Evolutionary conservation across 805 yeast species (phyloP).

Genomic region (Candida ortonii): DNA sequence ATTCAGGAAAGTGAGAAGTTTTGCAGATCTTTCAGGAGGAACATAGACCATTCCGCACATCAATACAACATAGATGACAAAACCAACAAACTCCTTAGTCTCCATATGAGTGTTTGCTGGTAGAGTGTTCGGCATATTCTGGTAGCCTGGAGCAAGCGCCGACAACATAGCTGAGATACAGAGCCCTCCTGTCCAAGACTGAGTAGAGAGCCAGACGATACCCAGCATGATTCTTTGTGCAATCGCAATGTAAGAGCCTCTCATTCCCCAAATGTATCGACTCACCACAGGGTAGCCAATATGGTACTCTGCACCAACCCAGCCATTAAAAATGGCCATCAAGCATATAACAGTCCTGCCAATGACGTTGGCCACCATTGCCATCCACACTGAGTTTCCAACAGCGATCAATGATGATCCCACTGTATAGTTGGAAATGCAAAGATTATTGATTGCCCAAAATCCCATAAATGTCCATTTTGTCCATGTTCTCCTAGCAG

Average conservation of each 20-base stretch:
- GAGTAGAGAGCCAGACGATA: constrained; percentile 45
- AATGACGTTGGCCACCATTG: constrained; percentile 41
- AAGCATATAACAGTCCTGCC: constrained; percentile 46
- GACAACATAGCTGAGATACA: constrained; percentile 39
- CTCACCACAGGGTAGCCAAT: constrained; percentile 47
- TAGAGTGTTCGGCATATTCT: constrained; percentile 22
- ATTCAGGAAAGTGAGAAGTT: constrained; percentile 23
- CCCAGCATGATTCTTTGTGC: constrained; percentile 42
- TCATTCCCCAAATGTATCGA: constrained; percentile 45
- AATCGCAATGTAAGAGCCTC: constrained; percentile 43
- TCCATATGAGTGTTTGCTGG: constrained; percentile 32
- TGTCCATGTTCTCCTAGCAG: constrained; percentile 46
- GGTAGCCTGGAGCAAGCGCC: constrained; percentile 37
- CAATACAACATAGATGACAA: constrained; percentile 42
- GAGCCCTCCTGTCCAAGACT: constrained; percentile 47
- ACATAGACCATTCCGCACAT: constrained; percentile 24
- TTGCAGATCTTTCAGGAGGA: constrained; percentile 31
- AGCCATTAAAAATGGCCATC: constrained; percentile 45
- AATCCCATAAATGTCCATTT: constrained; percentile 39
- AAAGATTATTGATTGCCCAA: constrained; percentile 38
- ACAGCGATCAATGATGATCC: constrained; percentile 21
- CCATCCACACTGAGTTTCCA: constrained; percentile 33
- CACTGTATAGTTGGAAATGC: constrained; percentile 22
- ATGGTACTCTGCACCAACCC: constrained; percentile 49
- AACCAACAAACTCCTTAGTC: constrained; percentile 42